Evolutionary conservation across 805 yeast genomes (phyloP).

Genomic region (Ogataea minuta): DNA sequence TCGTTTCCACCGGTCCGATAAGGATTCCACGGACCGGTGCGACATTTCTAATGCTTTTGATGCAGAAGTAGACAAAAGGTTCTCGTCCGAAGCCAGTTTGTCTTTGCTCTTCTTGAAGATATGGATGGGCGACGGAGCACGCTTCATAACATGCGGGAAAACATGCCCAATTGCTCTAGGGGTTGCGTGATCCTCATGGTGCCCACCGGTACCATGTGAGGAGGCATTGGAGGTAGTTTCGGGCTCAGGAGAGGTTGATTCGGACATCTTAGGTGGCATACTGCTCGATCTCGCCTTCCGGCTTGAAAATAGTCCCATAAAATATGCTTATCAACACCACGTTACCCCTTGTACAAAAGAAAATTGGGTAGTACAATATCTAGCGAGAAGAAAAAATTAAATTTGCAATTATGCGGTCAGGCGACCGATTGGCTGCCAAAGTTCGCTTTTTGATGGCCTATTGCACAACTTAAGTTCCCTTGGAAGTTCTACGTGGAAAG

Average conservation of each 20-base stretch:
- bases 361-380: no score
- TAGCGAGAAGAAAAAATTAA: no score
- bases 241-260: neutral
- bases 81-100: constrained; percentile 1
- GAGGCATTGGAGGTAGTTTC: neutral
- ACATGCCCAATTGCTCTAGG: constrained; percentile 5
- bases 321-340: no score
- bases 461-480: constrained; percentile 32
- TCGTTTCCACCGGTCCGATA: constrained; percentile 2
- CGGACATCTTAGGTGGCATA: constrained; percentile 3
- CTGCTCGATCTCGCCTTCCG: constrained; percentile 7
- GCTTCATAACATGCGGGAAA: constrained; percentile 7
- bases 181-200: neutral
- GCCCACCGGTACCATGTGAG: neutral
- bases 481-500: constrained; percentile 16
- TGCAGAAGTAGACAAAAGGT: neutral
- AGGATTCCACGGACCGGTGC: constrained; percentile 4
- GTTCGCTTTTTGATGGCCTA: neutral
- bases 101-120: constrained; percentile 10
- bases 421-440: no score
- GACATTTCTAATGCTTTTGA: constrained; percentile 2
- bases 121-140: constrained; percentile 13
- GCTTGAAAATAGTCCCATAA: constrained; percentile 6
- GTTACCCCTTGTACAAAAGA: no score
- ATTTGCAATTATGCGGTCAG: no score